Percentiles rank a stretch among this genome's conserved stretches.
Conservation (phyloP, 2,329 filamentous ascomycete species). For the Monilinia fructigena region DNA sequence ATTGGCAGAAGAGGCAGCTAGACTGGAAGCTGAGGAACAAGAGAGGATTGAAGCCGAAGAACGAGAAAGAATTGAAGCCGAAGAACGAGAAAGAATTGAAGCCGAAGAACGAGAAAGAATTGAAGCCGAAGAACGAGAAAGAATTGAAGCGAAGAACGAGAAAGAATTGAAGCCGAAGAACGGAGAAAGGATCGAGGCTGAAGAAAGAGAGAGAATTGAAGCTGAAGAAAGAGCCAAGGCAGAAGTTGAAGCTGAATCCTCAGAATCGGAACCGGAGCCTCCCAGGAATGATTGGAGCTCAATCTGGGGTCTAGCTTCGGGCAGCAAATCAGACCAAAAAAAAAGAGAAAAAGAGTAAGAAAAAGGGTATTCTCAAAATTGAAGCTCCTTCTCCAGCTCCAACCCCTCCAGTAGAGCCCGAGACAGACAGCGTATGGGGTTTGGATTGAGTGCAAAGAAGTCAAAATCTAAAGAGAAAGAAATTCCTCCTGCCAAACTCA, state of each 20-base stretch:
- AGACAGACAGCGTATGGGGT: conserved; percentile 42
- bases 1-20: conserved; percentile 40
- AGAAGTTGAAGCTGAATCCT: conserved; percentile 4
- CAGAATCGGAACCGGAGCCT: conserved; percentile 24
- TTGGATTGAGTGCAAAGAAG: conserved; percentile 40
- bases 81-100: conserved; percentile 1
- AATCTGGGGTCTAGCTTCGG: conserved; percentile 41
- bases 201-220: conserved; percentile 3
- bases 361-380: conserved; percentile 39
- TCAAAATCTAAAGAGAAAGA: conserved; percentile 47
- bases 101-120: not conserved
- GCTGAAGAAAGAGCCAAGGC: conserved; percentile 36
- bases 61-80: not conserved
- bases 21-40: conserved; percentile 39
- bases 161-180: not conserved
- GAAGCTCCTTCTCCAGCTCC: conserved; percentile 50
- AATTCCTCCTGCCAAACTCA: conserved; percentile 43
- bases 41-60: conserved; percentile 31
- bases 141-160: conserved; percentile 31
- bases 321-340: conserved; percentile 43
- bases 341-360: conserved; percentile 43
- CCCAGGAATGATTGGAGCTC: conserved; percentile 22
- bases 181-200: not conserved
- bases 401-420: conserved; percentile 49
- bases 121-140: conserved; percentile 24